Conservation (phyloP, 805 yeast species). For the Isabelozyma pseudorhagii region DNA sequence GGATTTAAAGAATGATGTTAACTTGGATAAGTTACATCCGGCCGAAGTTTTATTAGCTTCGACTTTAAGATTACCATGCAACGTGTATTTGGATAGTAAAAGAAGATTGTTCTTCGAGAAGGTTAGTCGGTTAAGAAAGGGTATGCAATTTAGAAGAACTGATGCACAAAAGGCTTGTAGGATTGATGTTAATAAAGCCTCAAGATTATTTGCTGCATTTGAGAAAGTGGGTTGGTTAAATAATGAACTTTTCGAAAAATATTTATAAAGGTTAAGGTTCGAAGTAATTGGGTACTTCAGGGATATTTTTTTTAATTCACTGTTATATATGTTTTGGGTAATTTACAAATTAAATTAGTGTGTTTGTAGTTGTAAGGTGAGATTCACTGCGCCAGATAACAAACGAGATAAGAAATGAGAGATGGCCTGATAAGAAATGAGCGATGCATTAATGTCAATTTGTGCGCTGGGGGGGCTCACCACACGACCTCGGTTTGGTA, state of each 20-base stretch:
- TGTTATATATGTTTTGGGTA: not conserved
- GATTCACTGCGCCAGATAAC: not conserved
- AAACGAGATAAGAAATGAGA: not conserved
- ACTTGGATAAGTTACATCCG: constrained; percentile 73
- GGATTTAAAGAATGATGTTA: constrained; percentile 81
- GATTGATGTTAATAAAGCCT: constrained; percentile 94
- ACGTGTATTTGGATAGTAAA: constrained; percentile 64
- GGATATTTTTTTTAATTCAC: not conserved
- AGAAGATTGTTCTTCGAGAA: constrained; percentile 87
- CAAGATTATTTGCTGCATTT: constrained; percentile 83
- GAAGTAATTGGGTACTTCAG: not conserved
- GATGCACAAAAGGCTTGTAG: constrained; percentile 98
- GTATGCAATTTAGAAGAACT: constrained; percentile 86
- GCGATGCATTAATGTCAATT: too few species aligned
- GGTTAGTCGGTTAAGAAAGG: constrained; percentile 66
- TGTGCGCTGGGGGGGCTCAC: too few species aligned
- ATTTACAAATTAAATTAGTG: not conserved
- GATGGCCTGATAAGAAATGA: too few species aligned
- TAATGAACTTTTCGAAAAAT: constrained; percentile 60
- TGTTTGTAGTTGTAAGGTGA: not conserved
- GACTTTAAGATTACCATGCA: constrained; percentile 83
- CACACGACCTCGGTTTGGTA: too few species aligned
- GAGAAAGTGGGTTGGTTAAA: constrained; percentile 91
- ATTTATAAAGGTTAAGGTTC: constrained; percentile 3
- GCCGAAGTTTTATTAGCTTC: constrained; percentile 87